Conservation (phyloP, 441 rosid species). For the Biscutella auriculata region DNA sequence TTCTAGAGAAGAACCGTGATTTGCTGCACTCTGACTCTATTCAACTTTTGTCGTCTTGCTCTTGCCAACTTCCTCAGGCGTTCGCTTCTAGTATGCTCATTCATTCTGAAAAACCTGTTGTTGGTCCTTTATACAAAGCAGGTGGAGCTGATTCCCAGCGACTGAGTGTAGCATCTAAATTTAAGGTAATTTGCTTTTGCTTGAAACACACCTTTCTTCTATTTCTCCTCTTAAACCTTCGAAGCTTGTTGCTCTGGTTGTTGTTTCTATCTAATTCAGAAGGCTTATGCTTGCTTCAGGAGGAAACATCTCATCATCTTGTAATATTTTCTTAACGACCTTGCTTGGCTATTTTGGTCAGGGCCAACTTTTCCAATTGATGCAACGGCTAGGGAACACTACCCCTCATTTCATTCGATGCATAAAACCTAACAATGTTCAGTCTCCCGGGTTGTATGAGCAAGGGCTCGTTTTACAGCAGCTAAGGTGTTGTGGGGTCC, state of each 20-base stretch:
- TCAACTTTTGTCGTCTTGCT: constrained; percentile 81
- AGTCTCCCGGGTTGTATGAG: constrained; percentile 78
- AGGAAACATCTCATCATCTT: neutral
- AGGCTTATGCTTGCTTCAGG: no score
- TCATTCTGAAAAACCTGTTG: constrained; percentile 71
- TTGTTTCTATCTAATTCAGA: no score
- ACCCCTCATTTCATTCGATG: constrained; percentile 98
- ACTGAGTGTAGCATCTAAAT: constrained; percentile 85
- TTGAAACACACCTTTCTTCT: no score
- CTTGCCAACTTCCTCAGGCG: constrained; percentile 74
- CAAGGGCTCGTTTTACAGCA: constrained; percentile 93
- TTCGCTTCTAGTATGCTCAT: constrained; percentile 87
- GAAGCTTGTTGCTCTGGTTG: no score
- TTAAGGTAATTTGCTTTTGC: constrained; percentile 53
- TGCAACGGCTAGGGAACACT: constrained; percentile 91
- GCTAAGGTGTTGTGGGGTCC: constrained; percentile 94
- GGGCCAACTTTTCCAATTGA: constrained; percentile 92
- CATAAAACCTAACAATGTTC: constrained; percentile 83
- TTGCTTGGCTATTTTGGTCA: constrained; percentile 20
- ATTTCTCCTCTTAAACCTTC: no score
- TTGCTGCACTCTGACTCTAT: constrained; percentile 85
- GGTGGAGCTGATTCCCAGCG: constrained; percentile 98
- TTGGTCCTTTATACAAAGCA: constrained; percentile 78
- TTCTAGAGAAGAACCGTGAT: constrained; percentile 97
- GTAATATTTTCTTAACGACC: neutral